A percentile compares a stretch with the other conserved stretches of the same genome.
These are phyloP conservation scores for Metrosideros polymorpha DNA, from an alignment of 441 rosid genomes.

Conservation along the genomic window DNA sequence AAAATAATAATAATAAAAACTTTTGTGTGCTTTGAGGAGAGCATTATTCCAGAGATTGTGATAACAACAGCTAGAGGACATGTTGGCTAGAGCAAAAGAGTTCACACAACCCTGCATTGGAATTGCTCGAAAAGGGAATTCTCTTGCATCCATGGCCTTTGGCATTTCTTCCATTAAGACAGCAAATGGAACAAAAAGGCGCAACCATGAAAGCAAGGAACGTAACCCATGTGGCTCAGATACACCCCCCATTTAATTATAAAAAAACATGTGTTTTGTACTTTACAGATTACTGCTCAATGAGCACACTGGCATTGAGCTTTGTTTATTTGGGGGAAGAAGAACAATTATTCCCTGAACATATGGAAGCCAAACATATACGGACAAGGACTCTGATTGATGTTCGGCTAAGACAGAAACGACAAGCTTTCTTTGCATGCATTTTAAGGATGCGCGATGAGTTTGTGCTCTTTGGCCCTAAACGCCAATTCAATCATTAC, in stretches of 20 bases:
- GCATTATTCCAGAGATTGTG: conserved; percentile 35
- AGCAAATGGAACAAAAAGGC: conserved; percentile 24
- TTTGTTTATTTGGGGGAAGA: background rate
- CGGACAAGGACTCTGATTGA: conserved; percentile 27
- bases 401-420: conserved; percentile 22
- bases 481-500: background rate
- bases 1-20: no score
- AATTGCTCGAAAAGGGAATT: conserved; percentile 24
- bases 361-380: conserved; percentile 30
- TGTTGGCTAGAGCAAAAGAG: background rate
- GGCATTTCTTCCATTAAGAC: conserved; percentile 21
- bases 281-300: background rate
- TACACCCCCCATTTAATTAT: conserved; percentile 7
- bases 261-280: background rate
- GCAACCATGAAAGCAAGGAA: conserved; percentile 36
- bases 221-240: conserved; percentile 44
- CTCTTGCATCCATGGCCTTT: conserved; percentile 25
- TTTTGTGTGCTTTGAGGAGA: conserved; percentile 32
- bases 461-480: background rate
- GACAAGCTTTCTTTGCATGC: conserved; percentile 2
- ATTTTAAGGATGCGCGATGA: background rate
- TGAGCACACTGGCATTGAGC: background rate
- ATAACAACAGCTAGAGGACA: conserved; percentile 48
- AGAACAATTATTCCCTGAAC: conserved; percentile 22
- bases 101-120: conserved; percentile 13